Evolutionary conservation across 495 filamentous ascomycete genomes (phyloP).

Genomic region (Talaromyces liani): DNA sequence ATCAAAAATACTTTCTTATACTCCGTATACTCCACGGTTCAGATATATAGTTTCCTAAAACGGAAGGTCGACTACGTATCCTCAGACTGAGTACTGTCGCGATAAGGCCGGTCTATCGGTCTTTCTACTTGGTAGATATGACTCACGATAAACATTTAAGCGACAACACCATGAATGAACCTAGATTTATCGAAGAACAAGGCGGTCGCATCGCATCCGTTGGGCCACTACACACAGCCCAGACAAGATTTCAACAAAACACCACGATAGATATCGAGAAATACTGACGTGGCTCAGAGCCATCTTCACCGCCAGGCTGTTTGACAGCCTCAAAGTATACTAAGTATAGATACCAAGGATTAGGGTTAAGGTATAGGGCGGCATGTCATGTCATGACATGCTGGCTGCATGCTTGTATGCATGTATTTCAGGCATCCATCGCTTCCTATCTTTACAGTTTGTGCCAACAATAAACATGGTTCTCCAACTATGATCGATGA

Average conservation of each 20-base stretch:
- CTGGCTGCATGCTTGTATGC: not conserved
- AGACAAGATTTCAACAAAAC: not conserved
- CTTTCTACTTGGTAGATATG: not conserved
- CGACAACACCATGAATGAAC: not conserved
- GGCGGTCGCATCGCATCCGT: not conserved
- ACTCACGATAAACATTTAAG: not conserved
- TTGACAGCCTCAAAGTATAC: no score
- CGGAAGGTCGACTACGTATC: not conserved
- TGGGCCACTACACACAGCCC: not conserved
- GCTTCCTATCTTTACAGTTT: not conserved
- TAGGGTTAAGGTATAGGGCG: not conserved
- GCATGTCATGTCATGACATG: not conserved
- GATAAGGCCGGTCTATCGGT: not conserved
- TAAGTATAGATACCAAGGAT: not conserved
- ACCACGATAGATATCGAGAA: not conserved
- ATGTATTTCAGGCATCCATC: not conserved
- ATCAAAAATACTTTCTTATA: not conserved
- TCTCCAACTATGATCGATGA: no score
- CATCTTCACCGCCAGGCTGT: not conserved
- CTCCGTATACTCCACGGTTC: not conserved
- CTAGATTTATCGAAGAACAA: not conserved
- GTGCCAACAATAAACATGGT: not conserved
- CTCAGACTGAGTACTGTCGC: not conserved
- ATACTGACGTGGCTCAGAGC: not conserved
- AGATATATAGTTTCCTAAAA: not conserved